A percentile compares a stretch with the other conserved stretches of the same genome.
These are phyloP conservation scores for Epichloe baconii DNA, from an alignment of 2,329 filamentous ascomycete species.

Conservation along the genomic window DNA sequence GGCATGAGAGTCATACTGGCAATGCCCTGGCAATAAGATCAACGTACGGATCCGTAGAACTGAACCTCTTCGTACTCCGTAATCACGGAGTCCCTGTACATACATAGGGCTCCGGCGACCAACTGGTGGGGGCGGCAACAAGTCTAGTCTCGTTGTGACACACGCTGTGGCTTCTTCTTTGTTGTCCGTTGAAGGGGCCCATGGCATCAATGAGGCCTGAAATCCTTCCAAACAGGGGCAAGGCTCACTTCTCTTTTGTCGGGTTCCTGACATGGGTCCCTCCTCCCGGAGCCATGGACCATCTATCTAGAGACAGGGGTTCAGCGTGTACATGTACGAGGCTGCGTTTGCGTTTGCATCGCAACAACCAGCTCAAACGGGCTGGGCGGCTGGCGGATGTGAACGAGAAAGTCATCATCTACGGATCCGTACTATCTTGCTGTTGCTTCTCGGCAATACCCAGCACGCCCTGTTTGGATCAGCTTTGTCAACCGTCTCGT, in stretches of 20 bases:
- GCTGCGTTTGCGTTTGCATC: constrained; percentile 5
- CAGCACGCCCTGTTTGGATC: neutral
- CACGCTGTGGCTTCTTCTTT: constrained; percentile 1
- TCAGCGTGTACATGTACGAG: neutral
- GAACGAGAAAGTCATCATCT: neutral
- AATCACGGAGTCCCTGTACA: no score
- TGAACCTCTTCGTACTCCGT: neutral
- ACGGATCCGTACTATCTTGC: neutral
- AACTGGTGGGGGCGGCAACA: neutral
- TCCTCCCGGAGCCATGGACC: constrained; percentile 6
- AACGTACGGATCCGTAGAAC: no score
- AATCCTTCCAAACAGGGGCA: constrained; percentile 3
- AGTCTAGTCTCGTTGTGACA: neutral
- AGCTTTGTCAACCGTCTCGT: neutral
- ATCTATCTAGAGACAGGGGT: constrained; percentile 2
- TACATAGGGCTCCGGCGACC: neutral
- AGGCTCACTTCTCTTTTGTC: constrained; percentile 3
- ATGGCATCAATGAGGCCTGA: constrained; percentile 1
- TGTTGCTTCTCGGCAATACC: neutral
- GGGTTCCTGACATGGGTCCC: constrained; percentile 7
- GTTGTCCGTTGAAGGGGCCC: neutral
- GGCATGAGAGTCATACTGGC: neutral
- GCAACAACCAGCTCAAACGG: constrained; percentile 1
- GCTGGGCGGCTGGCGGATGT: neutral
- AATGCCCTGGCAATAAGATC: neutral